Percentiles rank a stretch among this genome's conserved stretches.
phyloP scores from a whole-genome alignment of 345 rosid genomes.

The Brassica napus region DNA sequence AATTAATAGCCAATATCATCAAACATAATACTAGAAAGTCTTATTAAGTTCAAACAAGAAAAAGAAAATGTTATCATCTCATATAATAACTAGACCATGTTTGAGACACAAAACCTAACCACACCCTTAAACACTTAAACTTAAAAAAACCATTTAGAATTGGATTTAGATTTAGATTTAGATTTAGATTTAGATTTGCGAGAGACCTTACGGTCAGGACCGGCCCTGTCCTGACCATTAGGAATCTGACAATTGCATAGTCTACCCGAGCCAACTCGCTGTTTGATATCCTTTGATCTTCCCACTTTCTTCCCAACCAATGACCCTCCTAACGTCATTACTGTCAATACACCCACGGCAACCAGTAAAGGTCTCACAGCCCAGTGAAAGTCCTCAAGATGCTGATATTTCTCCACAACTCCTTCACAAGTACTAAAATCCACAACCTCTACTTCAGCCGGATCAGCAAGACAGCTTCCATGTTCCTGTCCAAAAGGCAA shows the following conservation, averaged over 20 bases:
- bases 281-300: constrained; percentile 50
- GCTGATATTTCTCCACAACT: constrained; percentile 67
- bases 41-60: background rate
- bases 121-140: background rate
- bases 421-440: constrained; percentile 64
- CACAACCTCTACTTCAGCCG: constrained; percentile 79
- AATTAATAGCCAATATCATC: background rate
- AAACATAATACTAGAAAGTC: background rate
- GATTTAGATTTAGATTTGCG: background rate
- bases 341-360: constrained; percentile 66
- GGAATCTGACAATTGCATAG: constrained; percentile 20
- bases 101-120: background rate
- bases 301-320: constrained; percentile 53
- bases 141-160: background rate
- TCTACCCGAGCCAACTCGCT: constrained; percentile 14
- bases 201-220: background rate
- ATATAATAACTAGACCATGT: background rate
- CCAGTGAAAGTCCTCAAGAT: constrained; percentile 96
- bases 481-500: constrained; percentile 56
- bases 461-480: constrained; percentile 71
- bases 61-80: background rate
- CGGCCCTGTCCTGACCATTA: background rate
- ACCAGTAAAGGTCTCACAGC: constrained; percentile 79
- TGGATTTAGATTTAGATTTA: background rate
- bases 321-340: constrained; percentile 59